Conservation (phyloP, 129 eudicot genomes). For the Chrysanthemum lavandulifolium region DNA sequence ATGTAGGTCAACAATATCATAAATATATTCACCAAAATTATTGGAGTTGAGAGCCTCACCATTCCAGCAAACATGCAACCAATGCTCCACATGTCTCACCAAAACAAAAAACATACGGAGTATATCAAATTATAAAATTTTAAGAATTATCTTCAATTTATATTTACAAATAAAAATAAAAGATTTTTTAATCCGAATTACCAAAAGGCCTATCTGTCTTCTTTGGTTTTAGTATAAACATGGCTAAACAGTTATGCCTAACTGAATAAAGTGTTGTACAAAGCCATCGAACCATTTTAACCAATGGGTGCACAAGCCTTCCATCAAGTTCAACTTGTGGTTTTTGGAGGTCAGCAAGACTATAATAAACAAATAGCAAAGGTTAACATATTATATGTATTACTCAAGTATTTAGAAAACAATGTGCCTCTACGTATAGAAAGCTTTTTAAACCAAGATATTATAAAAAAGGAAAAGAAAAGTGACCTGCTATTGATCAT, state of each 20-base stretch:
- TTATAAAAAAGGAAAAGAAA: too few species aligned
- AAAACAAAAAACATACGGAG: too few species aligned
- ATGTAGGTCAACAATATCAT: too few species aligned
- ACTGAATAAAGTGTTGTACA: conserved; percentile 78
- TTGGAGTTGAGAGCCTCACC: conserved; percentile 48
- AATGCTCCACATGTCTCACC: conserved; percentile 93
- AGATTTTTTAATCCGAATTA: too few species aligned
- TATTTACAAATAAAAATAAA: too few species aligned
- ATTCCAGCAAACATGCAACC: conserved; percentile 99
- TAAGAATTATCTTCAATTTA: neutral
- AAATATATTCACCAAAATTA: too few species aligned
- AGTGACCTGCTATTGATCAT: too few species aligned
- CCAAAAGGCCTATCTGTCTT: too few species aligned
- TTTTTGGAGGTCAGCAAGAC: conserved; percentile 91
- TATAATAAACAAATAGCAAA: conserved; percentile 29
- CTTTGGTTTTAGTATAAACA: too few species aligned
- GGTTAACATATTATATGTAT: neutral
- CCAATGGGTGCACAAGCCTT: conserved; percentile 98
- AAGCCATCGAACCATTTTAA: conserved; percentile 91
- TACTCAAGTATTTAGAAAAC: neutral
- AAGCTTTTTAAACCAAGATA: neutral
- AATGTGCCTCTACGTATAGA: neutral
- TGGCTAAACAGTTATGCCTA: too few species aligned
- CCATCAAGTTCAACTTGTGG: conserved; percentile 96
- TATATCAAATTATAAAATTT: too few species aligned